A percentile compares a stretch with the other conserved stretches of the same genome.
Evolutionary conservation across 2,329 filamentous ascomycete species (phyloP).

Genomic region (Huntiella abstrusa): DNA sequence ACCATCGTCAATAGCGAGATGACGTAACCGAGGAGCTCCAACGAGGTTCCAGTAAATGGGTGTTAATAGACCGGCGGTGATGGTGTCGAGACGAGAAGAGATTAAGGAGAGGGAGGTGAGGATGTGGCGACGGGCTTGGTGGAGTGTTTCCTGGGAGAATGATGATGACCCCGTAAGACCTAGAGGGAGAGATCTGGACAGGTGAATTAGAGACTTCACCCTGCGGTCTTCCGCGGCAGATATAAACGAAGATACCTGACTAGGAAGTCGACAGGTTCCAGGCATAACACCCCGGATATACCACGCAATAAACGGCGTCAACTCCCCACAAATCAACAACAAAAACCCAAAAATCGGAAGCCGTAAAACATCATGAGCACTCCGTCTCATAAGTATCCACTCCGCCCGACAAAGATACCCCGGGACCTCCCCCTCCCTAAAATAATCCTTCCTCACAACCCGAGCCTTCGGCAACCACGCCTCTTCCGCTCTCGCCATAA

Average conservation of each 20-base stretch:
- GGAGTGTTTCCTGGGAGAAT: neutral
- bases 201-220: conserved; percentile 26
- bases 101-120: conserved; percentile 27
- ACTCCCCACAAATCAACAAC: conserved; percentile 63
- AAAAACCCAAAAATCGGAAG: conserved; percentile 63
- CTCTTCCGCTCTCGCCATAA: conserved; percentile 15
- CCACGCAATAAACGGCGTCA: conserved; percentile 64
- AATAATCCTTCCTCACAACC: conserved; percentile 21
- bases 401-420: conserved; percentile 38
- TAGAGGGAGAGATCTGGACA: conserved; percentile 18
- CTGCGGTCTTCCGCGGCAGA: conserved; percentile 28
- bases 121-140: conserved; percentile 19
- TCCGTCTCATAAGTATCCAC: conserved; percentile 51
- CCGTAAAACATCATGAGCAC: conserved; percentile 52
- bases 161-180: conserved; percentile 17
- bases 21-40: conserved; percentile 36
- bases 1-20: conserved; percentile 51
- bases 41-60: conserved; percentile 32
- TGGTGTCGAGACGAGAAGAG: conserved; percentile 29
- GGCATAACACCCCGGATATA: conserved; percentile 55
- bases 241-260: conserved; percentile 37
- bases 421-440: conserved; percentile 47
- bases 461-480: conserved; percentile 27
- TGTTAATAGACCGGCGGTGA: conserved; percentile 29
- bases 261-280: conserved; percentile 63